Evolutionary conservation across 441 rosid genomes (phyloP), one percentile per base, ranked within the genome.

Genomic region (Aquilaria agallochum): DNA sequence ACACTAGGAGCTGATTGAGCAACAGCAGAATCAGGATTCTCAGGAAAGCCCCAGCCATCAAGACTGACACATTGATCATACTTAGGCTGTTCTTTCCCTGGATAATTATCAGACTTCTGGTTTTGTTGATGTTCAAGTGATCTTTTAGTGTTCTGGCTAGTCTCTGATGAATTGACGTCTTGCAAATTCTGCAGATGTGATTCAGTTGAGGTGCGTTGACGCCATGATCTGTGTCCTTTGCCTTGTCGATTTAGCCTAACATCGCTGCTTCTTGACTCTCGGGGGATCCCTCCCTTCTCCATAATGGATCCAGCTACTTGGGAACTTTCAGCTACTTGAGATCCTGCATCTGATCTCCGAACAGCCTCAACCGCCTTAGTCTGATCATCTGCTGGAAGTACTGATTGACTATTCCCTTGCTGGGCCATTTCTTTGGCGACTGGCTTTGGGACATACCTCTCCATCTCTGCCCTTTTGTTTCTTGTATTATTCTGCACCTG

Each of bases 401-500:
- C 56, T 42, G 59, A 65, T 49, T 78, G 91, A 68, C 65, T 65
- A 53, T 77, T 70, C 52, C 74, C 90, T 70, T 80, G 92, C 74
- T 84, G 90, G 63, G 95, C 82, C 84, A 82, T 79, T 86, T 92
- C 98, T 77, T 92, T 90, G 66, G 89, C 96, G 50, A 75, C 87
- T 72, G 94, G 95, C 81, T 90, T 95, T n/a, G 96, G 89, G 49
- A 90, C 65, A 51, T 92, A 92, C 68, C 96, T 87, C 81, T 90
- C 98, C 58, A 92, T 81, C 79, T 95, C 99, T 33, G 90, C 91
- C 69, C 97, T 87, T 85, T 84, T 95, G 74, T 70, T 80, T 76
- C 78, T 90, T 58, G 85, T 65, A 79, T 69, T 85, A 64, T 67
- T 77, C 72, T 85, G 94, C 63, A 76, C 78, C 58, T 76, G 85